Evolutionary conservation across 257 asterid genomes (phyloP), one percentile per base, ranked within the genome.

Genomic region (Fraxinus excelsior): DNA sequence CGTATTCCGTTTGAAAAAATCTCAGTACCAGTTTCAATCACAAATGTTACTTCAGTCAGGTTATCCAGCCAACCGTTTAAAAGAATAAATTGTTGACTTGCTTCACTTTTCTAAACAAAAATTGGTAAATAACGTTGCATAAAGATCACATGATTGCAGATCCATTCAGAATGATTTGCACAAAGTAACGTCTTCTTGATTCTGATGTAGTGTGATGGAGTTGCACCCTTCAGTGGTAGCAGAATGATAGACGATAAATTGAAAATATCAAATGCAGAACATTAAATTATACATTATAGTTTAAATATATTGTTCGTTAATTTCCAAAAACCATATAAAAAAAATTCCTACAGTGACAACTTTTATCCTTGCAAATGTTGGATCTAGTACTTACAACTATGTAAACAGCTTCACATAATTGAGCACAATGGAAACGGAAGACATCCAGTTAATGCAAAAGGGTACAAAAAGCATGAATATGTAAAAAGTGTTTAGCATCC

Each of bases 181-280:
- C 7, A 14, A 4, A 18, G 7, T 51, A 10, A 38, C 7, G 7
- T 51, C 23, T 18, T 32, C 60, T 19, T 31, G 77, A n/a, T 74
- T 74, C 37, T 32, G 35, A 26, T 56, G 34, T 73, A 65, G 7
- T n/a, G 42, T 58, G 73, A 66, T 71, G 28, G 40, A 38, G 37
- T 8, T 49, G 62, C 70, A 18, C 70, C 8, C 10, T 25, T 71
- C 16, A 56, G 32, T 34, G 53, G 19, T 23, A 51, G 62, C 44
- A 38, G 12, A 38, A 38, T 38, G 44, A 38, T 9, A 7, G 1
- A 10, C 44, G 0, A 38, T 9, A 38, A 38, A 38, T 38, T 9
- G 3, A 38, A 38, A 38, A 51, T 14, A 51, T 51, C 23, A 5
- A 18, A 38, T 13, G 62, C 62, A 51, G 62, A 73, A 9, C 31